Evolutionary conservation across 805 yeast genomes (phyloP).

Genomic region (Yarrowia divulgata): DNA sequence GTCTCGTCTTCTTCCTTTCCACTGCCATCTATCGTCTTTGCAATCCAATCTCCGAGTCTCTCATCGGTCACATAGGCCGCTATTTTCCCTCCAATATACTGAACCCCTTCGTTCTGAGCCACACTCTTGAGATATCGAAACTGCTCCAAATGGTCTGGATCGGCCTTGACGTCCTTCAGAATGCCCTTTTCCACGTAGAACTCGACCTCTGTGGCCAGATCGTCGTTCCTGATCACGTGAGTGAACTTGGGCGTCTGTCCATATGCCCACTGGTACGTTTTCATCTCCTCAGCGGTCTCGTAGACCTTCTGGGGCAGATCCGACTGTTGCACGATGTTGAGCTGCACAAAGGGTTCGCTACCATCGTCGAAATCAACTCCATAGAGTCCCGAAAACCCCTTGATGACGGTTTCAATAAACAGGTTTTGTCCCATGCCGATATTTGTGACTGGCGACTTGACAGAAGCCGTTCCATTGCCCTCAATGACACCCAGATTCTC

Average conservation of each 20-base stretch:
- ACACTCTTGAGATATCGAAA: conserved; percentile 22
- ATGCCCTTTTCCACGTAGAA: conserved; percentile 63
- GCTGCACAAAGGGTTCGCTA: neutral
- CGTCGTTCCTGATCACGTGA: conserved; percentile 55
- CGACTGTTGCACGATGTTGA: neutral
- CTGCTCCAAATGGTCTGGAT: neutral
- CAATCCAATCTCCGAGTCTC: conserved; percentile 29
- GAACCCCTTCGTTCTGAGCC: conserved; percentile 18
- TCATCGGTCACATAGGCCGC: conserved; percentile 23
- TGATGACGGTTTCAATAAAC: conserved; percentile 57
- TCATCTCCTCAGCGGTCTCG: conserved; percentile 52
- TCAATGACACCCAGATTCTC: conserved; percentile 54
- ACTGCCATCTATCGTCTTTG: conserved; percentile 20
- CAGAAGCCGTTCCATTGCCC: conserved; percentile 72
- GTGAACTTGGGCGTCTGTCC: conserved; percentile 80
- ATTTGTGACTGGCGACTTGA: conserved; percentile 80
- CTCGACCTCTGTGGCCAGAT: conserved; percentile 50
- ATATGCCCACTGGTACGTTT: conserved; percentile 75
- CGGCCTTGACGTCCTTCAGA: conserved; percentile 40
- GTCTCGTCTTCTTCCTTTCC: conserved; percentile 27
- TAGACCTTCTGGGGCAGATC: conserved; percentile 41
- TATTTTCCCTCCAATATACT: conserved; percentile 22
- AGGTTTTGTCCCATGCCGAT: conserved; percentile 56
- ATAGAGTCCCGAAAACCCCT: conserved; percentile 54
- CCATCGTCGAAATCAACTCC: conserved; percentile 39